Evolutionary conservation across 352 stramenopile genomes (phyloP).

Genomic region (Globisporangium nagaii): DNA sequence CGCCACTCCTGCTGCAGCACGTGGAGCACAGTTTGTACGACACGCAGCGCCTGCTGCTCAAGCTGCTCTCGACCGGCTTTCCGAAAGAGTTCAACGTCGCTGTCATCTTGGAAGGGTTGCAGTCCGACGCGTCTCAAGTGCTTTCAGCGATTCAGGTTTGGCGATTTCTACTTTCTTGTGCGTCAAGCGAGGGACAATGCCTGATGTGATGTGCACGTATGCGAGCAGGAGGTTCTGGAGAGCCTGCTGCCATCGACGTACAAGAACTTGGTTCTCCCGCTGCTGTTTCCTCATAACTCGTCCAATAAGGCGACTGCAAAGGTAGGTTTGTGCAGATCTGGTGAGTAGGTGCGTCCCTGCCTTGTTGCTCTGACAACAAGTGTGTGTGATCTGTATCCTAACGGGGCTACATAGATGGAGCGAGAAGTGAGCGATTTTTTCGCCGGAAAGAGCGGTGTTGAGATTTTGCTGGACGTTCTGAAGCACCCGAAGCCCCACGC

Average conservation of each 20-base stretch:
- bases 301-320: constrained; percentile 55
- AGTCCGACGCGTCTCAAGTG: constrained; percentile 67
- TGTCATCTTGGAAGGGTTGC: constrained; percentile 74
- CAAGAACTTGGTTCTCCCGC: constrained; percentile 64
- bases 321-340: constrained; percentile 15
- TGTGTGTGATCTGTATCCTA: too few species aligned
- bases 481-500: constrained; percentile 50
- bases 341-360: too few species aligned
- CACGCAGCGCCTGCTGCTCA: constrained; percentile 64
- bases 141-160: constrained; percentile 70
- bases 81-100: constrained; percentile 78
- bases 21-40: constrained; percentile 77
- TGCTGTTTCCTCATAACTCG: constrained; percentile 60
- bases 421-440: constrained; percentile 48
- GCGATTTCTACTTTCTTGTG: neutral
- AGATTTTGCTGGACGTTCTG: constrained; percentile 71
- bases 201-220: constrained; percentile 6
- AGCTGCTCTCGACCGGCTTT: constrained; percentile 75
- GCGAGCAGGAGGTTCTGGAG: constrained; percentile 67
- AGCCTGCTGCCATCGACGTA: constrained; percentile 69
- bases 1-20: constrained; percentile 67
- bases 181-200: neutral
- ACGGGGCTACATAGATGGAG: constrained; percentile 38
- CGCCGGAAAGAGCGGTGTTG: constrained; percentile 37
- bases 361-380: too few species aligned